Evolutionary conservation across 2,329 filamentous ascomycete genomes (phyloP).

Genomic region (Fusarium praegraminearum): DNA sequence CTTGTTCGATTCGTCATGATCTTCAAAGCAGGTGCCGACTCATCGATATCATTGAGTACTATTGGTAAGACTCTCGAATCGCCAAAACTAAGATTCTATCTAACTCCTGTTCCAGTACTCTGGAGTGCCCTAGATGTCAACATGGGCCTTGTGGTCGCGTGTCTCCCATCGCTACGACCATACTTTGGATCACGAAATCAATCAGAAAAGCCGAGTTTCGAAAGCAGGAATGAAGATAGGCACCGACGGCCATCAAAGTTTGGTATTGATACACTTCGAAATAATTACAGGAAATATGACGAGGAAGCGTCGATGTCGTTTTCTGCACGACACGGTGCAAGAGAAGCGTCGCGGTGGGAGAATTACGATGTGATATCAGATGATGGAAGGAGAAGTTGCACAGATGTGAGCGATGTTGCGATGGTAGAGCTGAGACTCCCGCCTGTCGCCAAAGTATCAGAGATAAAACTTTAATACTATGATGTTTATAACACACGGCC

Average conservation of each 20-base stretch:
- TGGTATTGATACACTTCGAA: background rate
- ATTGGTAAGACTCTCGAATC: background rate
- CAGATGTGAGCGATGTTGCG: background rate
- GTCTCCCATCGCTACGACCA: slow-evolving; percentile 33
- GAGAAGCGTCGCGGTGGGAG: background rate
- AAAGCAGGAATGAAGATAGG: background rate
- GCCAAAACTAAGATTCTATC: rapidly evolving
- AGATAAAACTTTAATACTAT: background rate
- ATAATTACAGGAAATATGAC: background rate
- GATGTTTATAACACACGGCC: rapidly evolving
- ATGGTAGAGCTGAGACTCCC: background rate
- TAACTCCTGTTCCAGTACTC: background rate
- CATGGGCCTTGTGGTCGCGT: slow-evolving; percentile 36
- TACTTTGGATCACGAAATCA: slow-evolving; percentile 26
- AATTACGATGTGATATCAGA: background rate
- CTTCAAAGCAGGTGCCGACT: slow-evolving; percentile 21
- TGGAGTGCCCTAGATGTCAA: slow-evolving; percentile 37
- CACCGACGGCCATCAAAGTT: background rate
- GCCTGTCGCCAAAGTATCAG: background rate
- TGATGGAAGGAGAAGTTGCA: background rate
- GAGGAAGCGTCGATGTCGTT: background rate
- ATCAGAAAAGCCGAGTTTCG: background rate
- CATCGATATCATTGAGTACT: slow-evolving; percentile 16
- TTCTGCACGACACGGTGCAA: background rate
- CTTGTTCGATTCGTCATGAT: slow-evolving; percentile 29